These are phyloP conservation scores for Calendula officinalis DNA, from an alignment of 129 eudicot genomes.

Conservation along the genomic window DNA sequence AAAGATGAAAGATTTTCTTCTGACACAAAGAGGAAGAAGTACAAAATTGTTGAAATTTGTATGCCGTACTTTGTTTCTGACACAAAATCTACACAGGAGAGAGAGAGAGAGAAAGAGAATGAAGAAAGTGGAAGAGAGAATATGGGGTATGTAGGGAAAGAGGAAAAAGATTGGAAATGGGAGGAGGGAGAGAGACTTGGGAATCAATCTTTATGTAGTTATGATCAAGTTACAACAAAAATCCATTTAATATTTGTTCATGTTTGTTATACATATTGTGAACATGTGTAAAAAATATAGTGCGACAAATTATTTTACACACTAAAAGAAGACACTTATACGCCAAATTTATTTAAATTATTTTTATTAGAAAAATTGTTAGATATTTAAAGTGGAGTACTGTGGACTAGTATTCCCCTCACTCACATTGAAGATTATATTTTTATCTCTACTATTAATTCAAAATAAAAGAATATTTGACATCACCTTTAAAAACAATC, in stretches of 20 bases:
- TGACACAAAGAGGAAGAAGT: slow-evolving; percentile 56
- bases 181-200: slow-evolving; percentile 36
- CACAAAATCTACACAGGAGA: slow-evolving; percentile 40
- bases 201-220: slow-evolving; percentile 51
- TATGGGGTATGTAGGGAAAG: slow-evolving; percentile 22
- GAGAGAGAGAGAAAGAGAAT: slow-evolving; percentile 20
- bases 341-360: too few species aligned
- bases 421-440: too few species aligned
- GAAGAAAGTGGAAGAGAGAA: slow-evolving; percentile 36
- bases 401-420: too few species aligned
- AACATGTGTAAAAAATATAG: too few species aligned
- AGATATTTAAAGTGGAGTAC: too few species aligned
- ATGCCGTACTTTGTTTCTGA: slow-evolving; percentile 43
- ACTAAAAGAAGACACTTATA: too few species aligned
- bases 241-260: background rate
- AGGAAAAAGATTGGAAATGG: slow-evolving; percentile 37
- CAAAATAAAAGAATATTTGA: too few species aligned
- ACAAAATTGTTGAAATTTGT: slow-evolving; percentile 38
- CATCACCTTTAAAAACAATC: too few species aligned
- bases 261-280: too few species aligned
- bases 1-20: slow-evolving; percentile 49
- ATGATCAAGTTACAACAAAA: background rate
- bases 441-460: too few species aligned
- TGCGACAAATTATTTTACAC: too few species aligned
- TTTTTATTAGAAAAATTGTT: too few species aligned